Percentiles rank a stretch among this genome's conserved stretches.
Conservation (phyloP, 495 filamentous ascomycete genomes). For the Parathielavia hyrcaniae region DNA sequence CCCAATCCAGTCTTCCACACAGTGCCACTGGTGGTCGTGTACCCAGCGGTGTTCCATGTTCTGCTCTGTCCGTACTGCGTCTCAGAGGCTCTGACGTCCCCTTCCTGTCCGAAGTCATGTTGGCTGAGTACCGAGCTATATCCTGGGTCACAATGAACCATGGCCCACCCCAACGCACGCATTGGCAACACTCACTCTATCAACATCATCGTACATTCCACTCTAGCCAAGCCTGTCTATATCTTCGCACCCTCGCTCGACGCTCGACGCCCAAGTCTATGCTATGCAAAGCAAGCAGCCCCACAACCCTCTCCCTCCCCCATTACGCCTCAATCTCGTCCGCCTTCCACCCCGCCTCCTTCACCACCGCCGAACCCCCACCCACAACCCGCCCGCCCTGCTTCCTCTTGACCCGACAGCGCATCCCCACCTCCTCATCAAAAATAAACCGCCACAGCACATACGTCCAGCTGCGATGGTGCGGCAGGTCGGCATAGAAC, state of each 20-base stretch:
- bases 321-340: constrained; percentile 50
- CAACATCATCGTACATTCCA: too few species aligned
- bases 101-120: too few species aligned
- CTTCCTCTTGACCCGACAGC: constrained; percentile 87
- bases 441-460: constrained; percentile 94
- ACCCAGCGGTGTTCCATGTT: neutral
- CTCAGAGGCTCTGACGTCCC: too few species aligned
- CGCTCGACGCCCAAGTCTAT: neutral
- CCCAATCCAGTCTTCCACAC: too few species aligned
- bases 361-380: constrained; percentile 23
- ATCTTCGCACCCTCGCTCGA: too few species aligned
- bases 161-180: too few species aligned
- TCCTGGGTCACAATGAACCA: too few species aligned
- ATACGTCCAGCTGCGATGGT: constrained; percentile 81
- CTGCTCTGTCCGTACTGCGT: too few species aligned
- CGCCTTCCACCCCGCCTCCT: constrained; percentile 40
- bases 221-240: too few species aligned
- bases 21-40: neutral
- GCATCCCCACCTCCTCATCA: constrained; percentile 80
- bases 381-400: constrained; percentile 65
- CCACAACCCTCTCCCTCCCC: neutral
- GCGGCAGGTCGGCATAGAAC: constrained; percentile 86
- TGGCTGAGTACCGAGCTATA: too few species aligned
- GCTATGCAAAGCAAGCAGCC: neutral
- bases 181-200: too few species aligned